A percentile compares a stretch with the other conserved stretches of the same genome.
Evolutionary conservation across 164 flowering plant genomes (phyloP).

Genomic region (Kingdonia uniflora): DNA sequence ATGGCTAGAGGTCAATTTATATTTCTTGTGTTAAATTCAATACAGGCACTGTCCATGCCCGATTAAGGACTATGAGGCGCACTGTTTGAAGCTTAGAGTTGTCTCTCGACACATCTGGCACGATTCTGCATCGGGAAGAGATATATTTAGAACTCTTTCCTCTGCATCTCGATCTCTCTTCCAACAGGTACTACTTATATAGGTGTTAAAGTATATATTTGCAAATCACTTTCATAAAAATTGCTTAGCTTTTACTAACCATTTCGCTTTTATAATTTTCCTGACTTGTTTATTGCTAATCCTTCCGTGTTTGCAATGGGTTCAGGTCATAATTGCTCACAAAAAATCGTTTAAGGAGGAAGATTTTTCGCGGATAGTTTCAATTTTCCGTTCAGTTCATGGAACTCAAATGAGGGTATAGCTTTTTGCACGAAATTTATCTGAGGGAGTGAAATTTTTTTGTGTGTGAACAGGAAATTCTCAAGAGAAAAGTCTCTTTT

Average conservation of each 20-base stretch:
- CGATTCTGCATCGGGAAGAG: slow-evolving; percentile 16
- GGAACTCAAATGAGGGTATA: slow-evolving; percentile 24
- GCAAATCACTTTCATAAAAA: not conserved
- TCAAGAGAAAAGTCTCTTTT: too few relatives aligned
- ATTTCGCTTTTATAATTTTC: too few relatives aligned
- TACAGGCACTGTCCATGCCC: slow-evolving; percentile 35
- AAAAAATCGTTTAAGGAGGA: slow-evolving; percentile 52
- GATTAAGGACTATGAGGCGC: slow-evolving; percentile 42
- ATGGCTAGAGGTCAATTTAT: not conserved
- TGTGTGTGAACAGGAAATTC: too few relatives aligned
- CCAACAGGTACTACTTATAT: slow-evolving; percentile 38
- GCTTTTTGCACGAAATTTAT: too few relatives aligned
- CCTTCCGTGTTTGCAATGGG: slow-evolving; percentile 3
- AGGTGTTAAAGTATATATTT: not conserved
- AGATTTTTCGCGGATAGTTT: slow-evolving; percentile 20
- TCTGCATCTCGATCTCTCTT: slow-evolving; percentile 51
- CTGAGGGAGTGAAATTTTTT: too few relatives aligned
- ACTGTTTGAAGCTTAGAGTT: slow-evolving; percentile 46
- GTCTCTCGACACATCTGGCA: slow-evolving; percentile 53
- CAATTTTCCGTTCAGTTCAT: slow-evolving; percentile 21
- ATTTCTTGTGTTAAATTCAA: not conserved
- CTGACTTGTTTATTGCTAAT: too few relatives aligned
- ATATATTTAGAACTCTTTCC: slow-evolving; percentile 26
- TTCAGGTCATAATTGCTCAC: slow-evolving; percentile 71
- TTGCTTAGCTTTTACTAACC: too few relatives aligned